Base-by-base conservation (phyloP, 345 rosid species). In the Streptanthus diversifolius region DNA sequence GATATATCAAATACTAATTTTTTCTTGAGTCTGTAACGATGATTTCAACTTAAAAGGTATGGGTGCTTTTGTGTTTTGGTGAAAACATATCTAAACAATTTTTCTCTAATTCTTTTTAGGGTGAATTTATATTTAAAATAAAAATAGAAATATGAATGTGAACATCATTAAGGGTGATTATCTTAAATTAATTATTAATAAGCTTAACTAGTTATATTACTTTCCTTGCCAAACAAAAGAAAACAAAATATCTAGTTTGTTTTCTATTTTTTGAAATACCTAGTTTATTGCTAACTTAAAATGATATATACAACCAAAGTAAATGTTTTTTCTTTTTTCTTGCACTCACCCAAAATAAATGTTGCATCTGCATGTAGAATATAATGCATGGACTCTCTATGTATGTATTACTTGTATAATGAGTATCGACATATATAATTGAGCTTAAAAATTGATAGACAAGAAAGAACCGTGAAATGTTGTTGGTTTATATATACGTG, bases 381-480 rank as follows among this genome's bases (percentile, higher is more conserved):
- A 48, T 65, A 35, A 35, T 37, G 47, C 61, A 51, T 36, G 36
- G 47, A 52, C 37, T 52, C 27, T 51, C 36, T 37, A 24, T 24
- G 8, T 21, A 32, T 35, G 5, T 66, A 36, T 39, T 54, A n/a
- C 24, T n/a, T 67, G 45, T 5, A 47, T 25, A 33, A 33, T 27
- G 48, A 24, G 36, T 66, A 51, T 25, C 35, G 21, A 33, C 27
- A 17, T 17, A 27, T 29, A 29, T 4, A 14, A 30, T 59, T 35
- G 58, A 59, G 59, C n/a, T 47, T 59, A 33, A 37, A 22, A 45
- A 36, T 24, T n/a, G 49, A 70, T 70, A 40, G 67, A 70, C 57
- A 47, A 33, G 29, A 70, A 47, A 59, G 32, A 27, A 25, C 7
- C 7, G 10, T 49, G 75, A 71, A 48, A 60, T 24, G 52, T 60